Evolutionary conservation across 78 protist species (phyloP), one percentile per base, ranked within the genome.

Genomic region (Dictyostelium purpureum): DNA sequence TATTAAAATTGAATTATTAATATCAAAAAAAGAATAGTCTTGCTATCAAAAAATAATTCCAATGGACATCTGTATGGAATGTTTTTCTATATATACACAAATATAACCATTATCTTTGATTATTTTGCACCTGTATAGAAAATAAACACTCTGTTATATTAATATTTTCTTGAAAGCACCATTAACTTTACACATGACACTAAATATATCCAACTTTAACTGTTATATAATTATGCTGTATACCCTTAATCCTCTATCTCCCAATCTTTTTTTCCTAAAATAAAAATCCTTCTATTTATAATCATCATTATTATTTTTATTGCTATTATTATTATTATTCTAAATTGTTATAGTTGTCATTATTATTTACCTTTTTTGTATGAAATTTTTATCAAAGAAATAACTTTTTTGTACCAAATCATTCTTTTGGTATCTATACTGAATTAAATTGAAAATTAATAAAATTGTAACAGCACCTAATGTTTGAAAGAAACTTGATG

Each of bases 401-500:
- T 56, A 63, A 71, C 90, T 83, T 52, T 71, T 83, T 67, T 77
- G 61, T 33, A 71, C 37, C 11, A 71, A 11, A 57, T 83, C 80
- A 71, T 61, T 61, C 16, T 33, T 67, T 61, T 83, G 51, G 18
- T 71, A 61, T 21, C 18, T 35, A 38, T 83, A 56, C 24, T 71
- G 78, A n/a, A 43, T 63, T 12, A 83, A 40, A 83, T 83, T 83
- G 24, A 83, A 71, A 10, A 83, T 14, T 4, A 83, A 57, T 24
- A 83, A 19, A 2, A 83, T 24, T 6, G 71, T 12, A 0, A 77
- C 16, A 12, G 90, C 66, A 43, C 90, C 90, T 18, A 83, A 14
- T 11, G 80, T 83, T 42, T 83, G 90, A 40, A 83, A 52, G 12
- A 83, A 83, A 71, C 81, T 71, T 28, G 81, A 67, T 26, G 90